phyloP scores from a whole-genome alignment of 2,329 filamentous ascomycete genomes.

The Hypoxylon sp. region DNA sequence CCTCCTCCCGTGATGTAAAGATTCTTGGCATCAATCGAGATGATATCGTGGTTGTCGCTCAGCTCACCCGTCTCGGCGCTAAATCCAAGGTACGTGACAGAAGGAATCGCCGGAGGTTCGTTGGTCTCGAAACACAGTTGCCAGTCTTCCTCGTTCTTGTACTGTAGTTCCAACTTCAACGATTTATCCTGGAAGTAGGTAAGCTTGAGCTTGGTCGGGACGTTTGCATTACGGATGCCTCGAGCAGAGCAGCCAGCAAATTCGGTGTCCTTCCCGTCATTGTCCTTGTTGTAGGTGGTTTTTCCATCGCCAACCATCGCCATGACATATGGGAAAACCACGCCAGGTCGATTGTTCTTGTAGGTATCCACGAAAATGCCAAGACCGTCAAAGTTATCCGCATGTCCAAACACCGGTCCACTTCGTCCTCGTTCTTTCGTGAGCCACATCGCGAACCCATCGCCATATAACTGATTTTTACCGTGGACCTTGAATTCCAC shows the following conservation, averaged over 20 bases:
- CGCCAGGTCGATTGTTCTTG: constrained; percentile 97
- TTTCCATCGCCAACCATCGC: constrained; percentile 95
- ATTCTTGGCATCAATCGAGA: constrained; percentile 86
- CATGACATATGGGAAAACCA: constrained; percentile 98
- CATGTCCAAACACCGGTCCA: constrained; percentile 87
- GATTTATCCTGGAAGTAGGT: constrained; percentile 98
- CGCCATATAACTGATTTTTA: constrained; percentile 87
- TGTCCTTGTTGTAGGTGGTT: constrained; percentile 88
- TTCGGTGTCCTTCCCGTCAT: constrained; percentile 93
- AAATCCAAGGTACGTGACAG: constrained; percentile 78
- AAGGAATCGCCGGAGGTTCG: constrained; percentile 78
- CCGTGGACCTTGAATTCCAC: constrained; percentile 95
- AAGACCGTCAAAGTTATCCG: constrained; percentile 90
- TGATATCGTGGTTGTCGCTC: constrained; percentile 96
- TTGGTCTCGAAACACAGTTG: constrained; percentile 83
- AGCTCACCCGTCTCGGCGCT: constrained; percentile 94
- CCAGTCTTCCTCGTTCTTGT: constrained; percentile 91
- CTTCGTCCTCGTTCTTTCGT: constrained; percentile 86
- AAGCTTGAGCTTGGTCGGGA: constrained; percentile 85
- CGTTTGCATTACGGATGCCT: constrained; percentile 80
- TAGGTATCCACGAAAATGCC: constrained; percentile 98
- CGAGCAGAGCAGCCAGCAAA: constrained; percentile 94
- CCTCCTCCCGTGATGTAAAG: constrained; percentile 74
- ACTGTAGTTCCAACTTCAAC: constrained; percentile 89
- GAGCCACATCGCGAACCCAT: constrained; percentile 98